Evolutionary conservation across 163 green algal genomes (phyloP).

Genomic region (Scenedesmus sp.): DNA sequence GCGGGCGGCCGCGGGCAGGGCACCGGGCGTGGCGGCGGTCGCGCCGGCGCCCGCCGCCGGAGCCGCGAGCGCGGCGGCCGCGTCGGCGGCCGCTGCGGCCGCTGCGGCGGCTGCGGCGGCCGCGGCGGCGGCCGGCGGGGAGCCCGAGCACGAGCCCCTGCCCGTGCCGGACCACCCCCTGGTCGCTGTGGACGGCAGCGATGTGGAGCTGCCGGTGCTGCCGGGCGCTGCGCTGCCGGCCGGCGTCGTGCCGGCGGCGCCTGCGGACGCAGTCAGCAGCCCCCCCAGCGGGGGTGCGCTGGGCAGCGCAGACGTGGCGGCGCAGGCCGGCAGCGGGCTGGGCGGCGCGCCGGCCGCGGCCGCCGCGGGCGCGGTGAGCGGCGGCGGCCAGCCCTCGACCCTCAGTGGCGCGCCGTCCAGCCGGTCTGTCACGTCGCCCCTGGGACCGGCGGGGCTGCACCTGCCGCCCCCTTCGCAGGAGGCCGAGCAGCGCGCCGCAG

Average conservation of each 20-base stretch:
- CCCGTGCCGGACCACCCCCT: constrained; percentile 9
- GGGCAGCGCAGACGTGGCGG: background rate
- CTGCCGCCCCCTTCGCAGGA: too few species aligned
- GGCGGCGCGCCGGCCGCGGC: too few species aligned
- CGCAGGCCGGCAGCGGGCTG: background rate
- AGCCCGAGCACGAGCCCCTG: constrained; percentile 10
- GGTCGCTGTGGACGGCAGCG: constrained; percentile 6
- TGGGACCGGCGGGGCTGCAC: too few species aligned
- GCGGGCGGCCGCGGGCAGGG: background rate
- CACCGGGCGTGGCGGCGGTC: background rate
- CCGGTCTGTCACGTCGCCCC: too few species aligned
- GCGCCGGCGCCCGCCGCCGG: background rate
- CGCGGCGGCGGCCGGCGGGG: background rate
- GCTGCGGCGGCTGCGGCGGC: background rate
- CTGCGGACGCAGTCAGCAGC: background rate
- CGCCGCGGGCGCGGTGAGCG: too few species aligned
- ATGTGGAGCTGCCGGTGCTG: background rate
- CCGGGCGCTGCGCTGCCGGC: background rate
- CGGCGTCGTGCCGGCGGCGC: background rate
- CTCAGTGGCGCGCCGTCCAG: too few species aligned
- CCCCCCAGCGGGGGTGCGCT: background rate
- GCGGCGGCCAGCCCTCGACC: too few species aligned
- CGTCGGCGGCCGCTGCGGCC: background rate
- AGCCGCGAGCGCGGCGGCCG: background rate
- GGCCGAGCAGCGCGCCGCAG: too few species aligned